phyloP scores from a whole-genome alignment of 2,329 filamentous ascomycete species.

The Colletotrichum orchidophilum region DNA sequence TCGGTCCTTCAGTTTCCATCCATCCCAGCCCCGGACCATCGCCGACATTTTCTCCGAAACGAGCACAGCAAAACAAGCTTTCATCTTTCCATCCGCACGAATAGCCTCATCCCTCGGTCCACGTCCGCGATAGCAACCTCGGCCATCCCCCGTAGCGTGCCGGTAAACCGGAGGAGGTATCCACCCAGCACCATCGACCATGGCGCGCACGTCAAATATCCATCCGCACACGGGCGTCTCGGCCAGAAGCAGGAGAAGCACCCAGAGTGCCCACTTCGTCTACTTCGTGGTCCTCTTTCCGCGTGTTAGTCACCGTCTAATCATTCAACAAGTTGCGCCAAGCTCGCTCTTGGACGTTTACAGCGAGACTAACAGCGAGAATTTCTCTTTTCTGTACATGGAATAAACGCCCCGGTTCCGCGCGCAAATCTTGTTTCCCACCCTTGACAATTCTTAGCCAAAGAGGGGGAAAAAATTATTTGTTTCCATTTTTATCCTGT shows the following conservation, averaged over 20 bases:
- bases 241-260: neutral
- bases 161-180: slow-evolving; percentile 9
- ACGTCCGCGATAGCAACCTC: slow-evolving; percentile 20
- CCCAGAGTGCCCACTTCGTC: neutral
- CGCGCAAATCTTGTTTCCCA: neutral
- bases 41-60: neutral
- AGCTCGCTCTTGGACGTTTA: neutral
- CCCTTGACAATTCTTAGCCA: neutral
- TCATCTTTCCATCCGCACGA: neutral
- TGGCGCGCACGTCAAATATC: neutral
- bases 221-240: neutral
- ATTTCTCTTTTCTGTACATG: neutral
- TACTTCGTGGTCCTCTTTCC: neutral
- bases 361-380: slow-evolving; percentile 10
- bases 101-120: neutral
- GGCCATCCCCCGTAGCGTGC: slow-evolving; percentile 25
- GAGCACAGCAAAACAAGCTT: neutral
- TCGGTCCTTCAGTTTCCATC: neutral
- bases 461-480: neutral
- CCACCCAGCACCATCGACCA: neutral
- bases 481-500: neutral
- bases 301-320: neutral
- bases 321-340: neutral
- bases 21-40: neutral
- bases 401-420: neutral